Conservation (phyloP, 2,329 filamentous ascomycete species). For the Alternaria hordeiaustralica region DNA sequence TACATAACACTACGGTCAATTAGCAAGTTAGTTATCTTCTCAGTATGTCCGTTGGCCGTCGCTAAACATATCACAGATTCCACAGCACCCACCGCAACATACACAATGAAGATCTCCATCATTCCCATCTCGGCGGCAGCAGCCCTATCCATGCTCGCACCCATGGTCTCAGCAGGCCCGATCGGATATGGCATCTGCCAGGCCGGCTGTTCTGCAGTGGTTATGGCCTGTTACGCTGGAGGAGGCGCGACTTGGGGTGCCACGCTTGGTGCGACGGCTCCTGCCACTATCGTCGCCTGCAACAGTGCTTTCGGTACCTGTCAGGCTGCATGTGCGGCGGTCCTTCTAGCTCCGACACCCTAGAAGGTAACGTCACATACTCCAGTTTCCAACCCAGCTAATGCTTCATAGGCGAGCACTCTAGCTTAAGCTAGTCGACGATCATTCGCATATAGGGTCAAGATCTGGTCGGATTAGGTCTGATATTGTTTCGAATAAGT, state of each 20-base stretch:
- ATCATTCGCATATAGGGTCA: neutral
- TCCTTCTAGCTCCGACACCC: conserved; percentile 43
- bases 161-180: conserved; percentile 34
- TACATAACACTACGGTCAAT: neutral
- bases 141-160: neutral
- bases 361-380: conserved; percentile 13
- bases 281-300: conserved; percentile 53
- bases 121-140: neutral
- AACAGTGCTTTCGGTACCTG: conserved; percentile 56
- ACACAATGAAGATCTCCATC: neutral
- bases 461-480: neutral
- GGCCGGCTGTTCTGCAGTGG: conserved; percentile 54
- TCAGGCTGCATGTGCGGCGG: conserved; percentile 53
- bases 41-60: neutral
- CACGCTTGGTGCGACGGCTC: conserved; percentile 47
- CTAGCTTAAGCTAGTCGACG: neutral
- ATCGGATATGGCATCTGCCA: conserved; percentile 56
- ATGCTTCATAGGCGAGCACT: neutral
- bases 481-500: neutral
- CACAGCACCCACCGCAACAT: neutral
- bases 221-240: conserved; percentile 56
- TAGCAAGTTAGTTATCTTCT: neutral
- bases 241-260: conserved; percentile 55
- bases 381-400: neutral
- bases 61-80: neutral